Base-by-base conservation (phyloP, 2,329 filamentous ascomycete species). In the Epichloe aotearoae region DNA sequence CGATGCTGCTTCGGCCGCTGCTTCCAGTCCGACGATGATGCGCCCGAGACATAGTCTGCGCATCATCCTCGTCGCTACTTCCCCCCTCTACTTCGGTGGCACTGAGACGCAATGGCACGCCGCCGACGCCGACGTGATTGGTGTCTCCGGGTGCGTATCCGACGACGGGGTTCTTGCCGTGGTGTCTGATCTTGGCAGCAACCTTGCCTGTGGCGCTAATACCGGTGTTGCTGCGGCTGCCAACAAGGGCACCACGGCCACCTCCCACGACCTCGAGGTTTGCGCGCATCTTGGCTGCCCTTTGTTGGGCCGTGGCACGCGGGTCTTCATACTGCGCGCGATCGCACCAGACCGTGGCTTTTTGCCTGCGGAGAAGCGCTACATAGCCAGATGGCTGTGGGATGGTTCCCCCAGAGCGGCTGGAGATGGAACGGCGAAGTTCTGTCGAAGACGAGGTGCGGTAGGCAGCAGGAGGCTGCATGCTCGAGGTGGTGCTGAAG, bases 301-400 rank as follows among this genome's bases (percentile, higher is more conserved):
- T 80, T 66, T 95, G 89, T 61, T 90, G 85, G 30, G 88, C 89
- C 4, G 84, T 72, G 52, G 93, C 72, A 47, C 88, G 79, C 1
- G 91, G 88, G 64, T 98, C 93, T 67, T 97, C 89, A 55, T 87
- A 83, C 66, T 98, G 93, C 10, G 91, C 80, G 50, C 90, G 84
- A 64, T 97, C 93, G 71, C 90, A 96, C 93, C 93, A 98, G 4
- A 98, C 93, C 0, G 93, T 98, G 34, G 89, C 93, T 66, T 97
- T 97, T 69, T 98, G 93, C 66, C 90, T 91, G 55, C 93, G 82
- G 70, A 98, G 84, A n/a, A 96, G 76, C 37, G 93, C 90, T 48
- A 98, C 93, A 67, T 98, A 98, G 56, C 88, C 83, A n/a, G 76
- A 76, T 2, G 84, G 70, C 54, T 79, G 77, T 15, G 73, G 73